Evolutionary conservation across 2,329 filamentous ascomycete species (phyloP), one percentile per base, ranked within the genome.

Genomic region (Exophiala lecanii-corni): DNA sequence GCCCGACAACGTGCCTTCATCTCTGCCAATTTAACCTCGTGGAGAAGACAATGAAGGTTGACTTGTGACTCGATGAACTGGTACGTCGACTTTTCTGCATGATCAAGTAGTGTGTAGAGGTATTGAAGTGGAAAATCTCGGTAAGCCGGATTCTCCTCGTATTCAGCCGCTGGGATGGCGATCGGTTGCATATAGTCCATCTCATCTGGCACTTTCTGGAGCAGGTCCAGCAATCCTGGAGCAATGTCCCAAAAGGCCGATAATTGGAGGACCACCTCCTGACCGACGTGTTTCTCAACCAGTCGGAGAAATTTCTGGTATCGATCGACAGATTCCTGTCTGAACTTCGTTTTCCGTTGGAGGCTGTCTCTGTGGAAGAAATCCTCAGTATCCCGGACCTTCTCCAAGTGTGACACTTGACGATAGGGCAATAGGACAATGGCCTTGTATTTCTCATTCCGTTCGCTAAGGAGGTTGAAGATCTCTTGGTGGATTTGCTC

Each of bases 231-330:
- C 0, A 98, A 74, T 3, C 82, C 81, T 2, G 92, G 92, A 1
- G 89, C 91, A 57, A 97, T 94, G 60, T 98, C 92, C 92, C 92
- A 98, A 63, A 97, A 98, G 0, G 91, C 89, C 7, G 84, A 89
- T 2, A 96, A 76, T 65, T 97, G 92, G 42, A 88, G 79, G 61
- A 96, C 89, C 9, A 97, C 88, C 12, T 91, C 92, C 7, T 86
- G 81, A 15, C 82, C 81, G 16, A 95, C 89, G 42, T 92, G 92
- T 55, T 82, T 76, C 61, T 95, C 88, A 20, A 96, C 79, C 5
- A 92, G 79, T 35, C 76, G 74, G 54, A 86, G 75, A 60, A 97
- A 89, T 16, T 84, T 81, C 54, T 86, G 78, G 15, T 83, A 81
- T 9, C 92, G 81, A 51, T 79, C 75, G 21, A 89, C 70, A 0